Conservation (phyloP, 2,329 filamentous ascomycete genomes). For the Trichoderma breve region DNA sequence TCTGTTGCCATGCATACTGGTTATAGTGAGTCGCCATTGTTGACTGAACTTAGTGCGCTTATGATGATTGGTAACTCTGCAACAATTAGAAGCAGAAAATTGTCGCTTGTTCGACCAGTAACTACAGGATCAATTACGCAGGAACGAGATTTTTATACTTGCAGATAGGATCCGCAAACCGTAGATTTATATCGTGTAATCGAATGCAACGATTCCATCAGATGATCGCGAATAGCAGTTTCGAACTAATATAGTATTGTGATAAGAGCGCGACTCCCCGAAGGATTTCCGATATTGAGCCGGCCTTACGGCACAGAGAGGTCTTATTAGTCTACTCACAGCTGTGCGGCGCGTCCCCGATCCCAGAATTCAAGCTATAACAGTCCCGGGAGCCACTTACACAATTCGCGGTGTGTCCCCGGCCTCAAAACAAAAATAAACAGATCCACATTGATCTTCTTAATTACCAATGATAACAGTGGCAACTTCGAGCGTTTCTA, state of each 20-base stretch:
- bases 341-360: neutral
- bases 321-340: neutral
- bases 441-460: no score
- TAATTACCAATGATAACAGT: no score
- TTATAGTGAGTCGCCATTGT: neutral
- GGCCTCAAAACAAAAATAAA: neutral
- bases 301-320: neutral
- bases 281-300: neutral
- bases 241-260: neutral
- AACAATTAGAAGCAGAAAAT: neutral
- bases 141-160: neutral
- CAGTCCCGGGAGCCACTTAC: neutral
- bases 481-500: no score
- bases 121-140: neutral
- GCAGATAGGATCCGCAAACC: neutral
- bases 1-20: neutral
- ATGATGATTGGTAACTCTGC: neutral
- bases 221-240: neutral
- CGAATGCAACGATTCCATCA: neutral
- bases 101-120: neutral
- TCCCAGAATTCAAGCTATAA: neutral
- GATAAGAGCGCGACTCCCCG: neutral
- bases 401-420: neutral
- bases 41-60: neutral
- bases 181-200: neutral